Percentiles rank a stretch among this genome's conserved stretches.
These are phyloP conservation scores for Taphrina confusa DNA, from an alignment of 1,139 yeast species.

Conservation along the genomic window DNA sequence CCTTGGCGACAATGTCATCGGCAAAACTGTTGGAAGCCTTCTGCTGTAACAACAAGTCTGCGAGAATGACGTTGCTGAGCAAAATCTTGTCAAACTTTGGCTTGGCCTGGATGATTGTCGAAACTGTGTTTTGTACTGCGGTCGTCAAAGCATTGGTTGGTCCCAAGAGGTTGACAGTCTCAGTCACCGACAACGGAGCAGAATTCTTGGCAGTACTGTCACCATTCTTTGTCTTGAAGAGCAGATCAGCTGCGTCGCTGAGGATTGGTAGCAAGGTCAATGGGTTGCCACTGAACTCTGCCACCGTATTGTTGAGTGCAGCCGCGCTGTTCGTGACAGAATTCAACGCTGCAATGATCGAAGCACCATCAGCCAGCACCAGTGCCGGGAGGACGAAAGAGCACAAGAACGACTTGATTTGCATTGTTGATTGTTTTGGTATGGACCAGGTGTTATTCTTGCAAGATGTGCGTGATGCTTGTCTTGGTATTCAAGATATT, in stretches of 20 bases:
- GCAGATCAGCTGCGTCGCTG: not conserved
- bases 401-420: not conserved
- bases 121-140: not conserved
- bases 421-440: not conserved
- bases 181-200: not conserved
- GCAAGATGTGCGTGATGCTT: no score
- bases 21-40: not conserved
- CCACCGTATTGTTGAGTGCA: not conserved
- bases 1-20: not conserved
- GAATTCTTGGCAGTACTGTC: not conserved
- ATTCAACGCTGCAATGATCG: not conserved
- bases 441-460: not conserved
- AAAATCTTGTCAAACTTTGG: not conserved
- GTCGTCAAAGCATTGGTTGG: not conserved
- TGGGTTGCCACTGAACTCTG: not conserved
- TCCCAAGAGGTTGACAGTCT: not conserved
- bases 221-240: not conserved
- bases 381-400: not conserved
- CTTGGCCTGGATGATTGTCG: not conserved
- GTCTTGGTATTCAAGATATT: no score
- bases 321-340: not conserved
- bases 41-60: not conserved
- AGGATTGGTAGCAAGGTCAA: not conserved
- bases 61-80: not conserved
- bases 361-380: not conserved